Evolutionary conservation across 768 basidiomycete genomes (phyloP), one percentile per base, ranked within the genome.

Genomic region (Tricholoma bakamatsutake): DNA sequence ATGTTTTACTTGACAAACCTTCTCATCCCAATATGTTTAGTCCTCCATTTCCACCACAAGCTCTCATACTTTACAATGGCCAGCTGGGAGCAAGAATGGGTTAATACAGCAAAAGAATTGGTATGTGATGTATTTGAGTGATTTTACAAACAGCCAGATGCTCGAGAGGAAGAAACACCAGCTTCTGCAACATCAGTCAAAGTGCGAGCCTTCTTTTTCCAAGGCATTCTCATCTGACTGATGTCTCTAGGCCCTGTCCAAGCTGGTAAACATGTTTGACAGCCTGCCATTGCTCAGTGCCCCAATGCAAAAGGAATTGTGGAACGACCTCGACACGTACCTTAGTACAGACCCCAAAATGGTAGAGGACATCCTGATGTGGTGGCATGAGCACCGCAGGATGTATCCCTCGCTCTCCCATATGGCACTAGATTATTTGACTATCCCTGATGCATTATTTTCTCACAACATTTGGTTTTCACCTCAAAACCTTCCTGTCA

Each of bases 381-480:
- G 70, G 70, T 74, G 74, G 71, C 21, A 40, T 24, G 59, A 65
- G 12, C 39, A 52, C 37, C 37, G 50, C 31, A 1, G 39, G 0
- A 54, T 52, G 0, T 74, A 61, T 52, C 72, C 71, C 21, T 42
- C 48, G 1, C 67, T 74, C 1, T 67, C 63, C 0, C 56, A 58
- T 0, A 72, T 76, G 72, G 71, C 66, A 2, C 39, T 68, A 0
- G 66, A 71, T 39, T 70, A 70, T 39, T 63, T 68, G 1, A 52
- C 46, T 5, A 64, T 69, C 34, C 67, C 63, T 0, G 63, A 64
- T 69, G 17, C 18, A 17, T 42, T 42, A 13, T 42, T 42, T n/a
- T n/a, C n/a, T n/a, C n/a, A n/a, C 8, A 17, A 42, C n/a, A 18
- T 42, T 7, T 13, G 12, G 17, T 42, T n/a, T 4, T 39, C 13